Evolutionary conservation across 2,329 filamentous ascomycete genomes (phyloP).

Genomic region (Mycosphaerella sp.): DNA sequence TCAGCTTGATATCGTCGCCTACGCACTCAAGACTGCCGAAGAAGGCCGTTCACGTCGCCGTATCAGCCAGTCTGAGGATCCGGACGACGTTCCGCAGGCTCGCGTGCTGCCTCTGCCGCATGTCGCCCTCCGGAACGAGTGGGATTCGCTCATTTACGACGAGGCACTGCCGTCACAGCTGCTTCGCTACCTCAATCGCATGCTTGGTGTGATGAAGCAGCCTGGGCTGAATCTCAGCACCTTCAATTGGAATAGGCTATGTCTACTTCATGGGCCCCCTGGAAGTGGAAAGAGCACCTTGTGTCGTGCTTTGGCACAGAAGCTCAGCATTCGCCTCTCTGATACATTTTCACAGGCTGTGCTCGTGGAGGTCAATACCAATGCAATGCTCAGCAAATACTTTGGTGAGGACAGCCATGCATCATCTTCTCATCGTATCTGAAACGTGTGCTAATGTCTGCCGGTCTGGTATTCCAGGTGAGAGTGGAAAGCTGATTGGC

Average conservation of each 20-base stretch:
- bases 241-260: constrained; percentile 43
- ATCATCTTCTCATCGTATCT: neutral
- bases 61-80: constrained; percentile 24
- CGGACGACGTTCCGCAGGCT: constrained; percentile 30
- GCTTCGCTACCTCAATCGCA: constrained; percentile 37
- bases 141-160: constrained; percentile 45
- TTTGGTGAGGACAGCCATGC: constrained; percentile 32
- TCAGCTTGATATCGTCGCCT: constrained; percentile 41
- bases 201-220: constrained; percentile 34
- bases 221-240: constrained; percentile 35
- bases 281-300: constrained; percentile 43
- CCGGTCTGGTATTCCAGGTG: constrained; percentile 14
- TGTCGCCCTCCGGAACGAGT: constrained; percentile 38
- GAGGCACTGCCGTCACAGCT: constrained; percentile 39
- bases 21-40: constrained; percentile 33
- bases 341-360: constrained; percentile 32
- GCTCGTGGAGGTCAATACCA: constrained; percentile 44
- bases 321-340: constrained; percentile 43
- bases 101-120: constrained; percentile 36
- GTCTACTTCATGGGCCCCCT: constrained; percentile 41
- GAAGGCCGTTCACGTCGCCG: constrained; percentile 23
- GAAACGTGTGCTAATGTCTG: neutral
- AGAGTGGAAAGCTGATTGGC: constrained; percentile 41
- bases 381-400: constrained; percentile 43
- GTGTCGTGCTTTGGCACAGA: constrained; percentile 47